A percentile compares a stretch with the other conserved stretches of the same genome.
Evolutionary conservation across 257 asterid species (phyloP).

Genomic region (Nicotiana tomentosiformis): DNA sequence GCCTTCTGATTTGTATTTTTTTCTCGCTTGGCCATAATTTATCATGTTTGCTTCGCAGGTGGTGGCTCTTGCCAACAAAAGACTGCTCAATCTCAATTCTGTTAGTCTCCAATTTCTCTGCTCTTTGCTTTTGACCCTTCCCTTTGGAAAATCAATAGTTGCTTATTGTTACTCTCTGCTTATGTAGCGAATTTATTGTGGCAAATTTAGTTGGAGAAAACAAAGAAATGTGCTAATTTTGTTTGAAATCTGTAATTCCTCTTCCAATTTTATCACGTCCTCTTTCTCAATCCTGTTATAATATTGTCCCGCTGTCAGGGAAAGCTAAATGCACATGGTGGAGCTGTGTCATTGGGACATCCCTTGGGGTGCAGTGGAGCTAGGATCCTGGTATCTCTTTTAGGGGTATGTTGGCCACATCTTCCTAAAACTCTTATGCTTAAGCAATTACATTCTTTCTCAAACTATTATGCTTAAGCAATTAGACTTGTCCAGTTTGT

Average conservation of each 20-base stretch:
- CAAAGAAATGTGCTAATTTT: neutral
- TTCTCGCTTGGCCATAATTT: neutral
- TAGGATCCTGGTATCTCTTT: conserved; percentile 78
- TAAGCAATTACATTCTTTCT: neutral
- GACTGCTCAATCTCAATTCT: conserved; percentile 56
- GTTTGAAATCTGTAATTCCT: neutral
- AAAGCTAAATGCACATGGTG: conserved; percentile 74
- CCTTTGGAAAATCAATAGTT: neutral
- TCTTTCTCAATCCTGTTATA: conserved; percentile 10
- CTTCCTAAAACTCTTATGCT: neutral
- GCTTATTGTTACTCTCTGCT: neutral
- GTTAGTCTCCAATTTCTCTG: conserved; percentile 37
- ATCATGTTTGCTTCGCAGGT: conserved; percentile 46
- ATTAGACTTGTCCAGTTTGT: neutral
- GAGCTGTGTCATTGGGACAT: conserved; percentile 93
- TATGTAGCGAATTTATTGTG: neutral
- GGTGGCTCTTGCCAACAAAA: conserved; percentile 87
- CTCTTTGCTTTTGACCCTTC: neutral
- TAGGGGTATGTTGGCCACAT: conserved; percentile 52
- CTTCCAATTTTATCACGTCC: neutral
- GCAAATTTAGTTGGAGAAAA: neutral
- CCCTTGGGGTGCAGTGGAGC: conserved; percentile 98
- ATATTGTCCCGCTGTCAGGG: conserved; percentile 32
- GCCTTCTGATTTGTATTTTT: neutral
- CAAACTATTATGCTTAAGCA: neutral